phyloP scores from a whole-genome alignment of 768 basidiomycete species.

The Collybia sp. region DNA sequence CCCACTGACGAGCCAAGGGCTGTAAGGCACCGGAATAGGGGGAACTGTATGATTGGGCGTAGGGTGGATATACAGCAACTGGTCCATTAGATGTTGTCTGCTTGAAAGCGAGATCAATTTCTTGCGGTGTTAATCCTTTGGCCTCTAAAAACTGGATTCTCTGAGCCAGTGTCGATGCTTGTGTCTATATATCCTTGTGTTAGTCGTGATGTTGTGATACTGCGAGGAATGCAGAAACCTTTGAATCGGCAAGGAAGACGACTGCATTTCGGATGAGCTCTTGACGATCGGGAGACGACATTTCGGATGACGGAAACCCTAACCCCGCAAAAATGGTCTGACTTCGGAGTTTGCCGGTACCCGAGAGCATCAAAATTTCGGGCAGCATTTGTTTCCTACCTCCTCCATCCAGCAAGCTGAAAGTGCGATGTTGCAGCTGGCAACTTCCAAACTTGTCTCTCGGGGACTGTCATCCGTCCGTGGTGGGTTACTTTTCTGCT shows the following conservation, averaged over 20 bases:
- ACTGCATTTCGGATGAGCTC: conserved; percentile 82
- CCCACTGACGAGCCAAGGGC: conserved; percentile 56
- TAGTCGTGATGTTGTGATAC: neutral
- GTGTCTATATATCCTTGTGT: conserved; percentile 41
- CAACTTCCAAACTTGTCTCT: conserved; percentile 44
- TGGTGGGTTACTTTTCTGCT: conserved; percentile 27
- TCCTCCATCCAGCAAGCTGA: conserved; percentile 4
- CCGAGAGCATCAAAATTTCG: conserved; percentile 11
- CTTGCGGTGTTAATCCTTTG: conserved; percentile 78
- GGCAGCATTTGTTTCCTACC: conserved; percentile 2
- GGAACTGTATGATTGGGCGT: conserved; percentile 35
- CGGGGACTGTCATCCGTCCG: conserved; percentile 41
- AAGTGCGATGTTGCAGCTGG: conserved; percentile 45
- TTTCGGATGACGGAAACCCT: conserved; percentile 7
- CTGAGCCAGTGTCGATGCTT: conserved; percentile 75
- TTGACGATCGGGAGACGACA: conserved; percentile 40
- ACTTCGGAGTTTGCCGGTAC: conserved; percentile 19
- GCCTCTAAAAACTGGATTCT: conserved; percentile 93
- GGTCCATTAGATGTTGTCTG: conserved; percentile 38
- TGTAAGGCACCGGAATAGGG: conserved; percentile 28
- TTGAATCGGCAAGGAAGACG: conserved; percentile 79
- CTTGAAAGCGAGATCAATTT: conserved; percentile 83
- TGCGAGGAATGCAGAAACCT: conserved; percentile 35
- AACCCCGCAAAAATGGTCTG: conserved; percentile 11
- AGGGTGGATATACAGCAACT: conserved; percentile 11